Evolutionary conservation across 108 stramenopile genomes (phyloP).

Genomic region (Cyclotella cryptica): DNA sequence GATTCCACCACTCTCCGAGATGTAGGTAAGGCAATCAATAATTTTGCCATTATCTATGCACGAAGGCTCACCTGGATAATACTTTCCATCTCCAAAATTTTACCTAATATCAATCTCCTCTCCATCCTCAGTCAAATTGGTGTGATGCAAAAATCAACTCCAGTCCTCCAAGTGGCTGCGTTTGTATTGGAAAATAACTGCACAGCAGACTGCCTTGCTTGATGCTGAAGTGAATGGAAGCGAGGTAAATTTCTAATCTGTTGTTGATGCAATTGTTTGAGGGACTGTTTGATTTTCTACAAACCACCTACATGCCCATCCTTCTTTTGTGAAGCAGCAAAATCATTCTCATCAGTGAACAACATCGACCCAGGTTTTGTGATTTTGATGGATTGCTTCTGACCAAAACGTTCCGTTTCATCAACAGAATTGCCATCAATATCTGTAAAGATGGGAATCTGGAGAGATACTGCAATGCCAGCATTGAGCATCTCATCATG

Average conservation of each 20-base stretch:
- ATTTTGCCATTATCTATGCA: constrained; percentile 28
- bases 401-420: too few relatives aligned
- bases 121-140: constrained; percentile 7
- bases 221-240: constrained; percentile 29
- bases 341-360: background rate
- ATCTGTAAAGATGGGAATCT: background rate
- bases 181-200: constrained; percentile 23
- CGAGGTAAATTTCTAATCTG: constrained; percentile 13
- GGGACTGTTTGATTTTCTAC: constrained; percentile 1
- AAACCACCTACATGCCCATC: constrained; percentile 15
- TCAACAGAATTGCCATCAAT: background rate
- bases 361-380: constrained; percentile 8
- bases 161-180: constrained; percentile 1
- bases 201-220: constrained; percentile 22
- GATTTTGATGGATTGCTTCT: background rate
- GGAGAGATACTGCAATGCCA: constrained; percentile 3
- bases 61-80: constrained; percentile 1
- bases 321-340: background rate
- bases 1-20: constrained; percentile 14
- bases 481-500: constrained; percentile 31
- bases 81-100: constrained; percentile 16
- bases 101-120: background rate
- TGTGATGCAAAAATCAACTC: constrained; percentile 6
- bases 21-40: background rate
- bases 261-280: background rate